Evolutionary conservation across 495 filamentous ascomycete genomes (phyloP).

Genomic region (Aspergillus baeticus): DNA sequence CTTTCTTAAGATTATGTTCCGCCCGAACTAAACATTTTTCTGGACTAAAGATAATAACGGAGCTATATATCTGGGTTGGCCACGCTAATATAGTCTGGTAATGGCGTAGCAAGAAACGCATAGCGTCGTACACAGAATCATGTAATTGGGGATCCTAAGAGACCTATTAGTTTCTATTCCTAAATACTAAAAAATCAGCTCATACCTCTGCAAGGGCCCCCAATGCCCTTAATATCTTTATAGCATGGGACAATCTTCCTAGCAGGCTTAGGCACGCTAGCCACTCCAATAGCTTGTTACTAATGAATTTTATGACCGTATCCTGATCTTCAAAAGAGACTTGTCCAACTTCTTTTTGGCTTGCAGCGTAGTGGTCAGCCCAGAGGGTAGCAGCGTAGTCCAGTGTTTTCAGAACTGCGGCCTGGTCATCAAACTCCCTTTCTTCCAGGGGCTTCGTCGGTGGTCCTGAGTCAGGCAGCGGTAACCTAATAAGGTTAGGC

Average conservation of each 20-base stretch:
- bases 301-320: slow-evolving; percentile 2
- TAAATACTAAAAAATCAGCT: neutral
- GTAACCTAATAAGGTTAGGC: no score
- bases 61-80: slow-evolving; percentile 23
- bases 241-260: slow-evolving; percentile 16
- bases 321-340: neutral
- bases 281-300: slow-evolving; percentile 24
- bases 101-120: slow-evolving; percentile 23
- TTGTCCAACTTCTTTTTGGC: neutral
- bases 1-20: slow-evolving; percentile 12
- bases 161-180: no score
- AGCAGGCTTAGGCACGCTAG: slow-evolving; percentile 29
- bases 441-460: neutral
- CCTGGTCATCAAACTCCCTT: neutral
- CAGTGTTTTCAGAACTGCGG: neutral
- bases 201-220: neutral
- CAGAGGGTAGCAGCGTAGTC: neutral
- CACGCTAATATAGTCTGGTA: slow-evolving; percentile 17
- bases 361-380: neutral
- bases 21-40: slow-evolving; percentile 15
- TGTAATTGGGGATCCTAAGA: slow-evolving; percentile 9
- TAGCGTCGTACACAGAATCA: slow-evolving; percentile 21
- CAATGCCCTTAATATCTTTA: slow-evolving; percentile 12
- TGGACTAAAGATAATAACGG: slow-evolving; percentile 17
- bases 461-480: neutral